Evolutionary conservation across 2,329 filamentous ascomycete genomes (phyloP).

Genomic region (Aspergillus sp.): DNA sequence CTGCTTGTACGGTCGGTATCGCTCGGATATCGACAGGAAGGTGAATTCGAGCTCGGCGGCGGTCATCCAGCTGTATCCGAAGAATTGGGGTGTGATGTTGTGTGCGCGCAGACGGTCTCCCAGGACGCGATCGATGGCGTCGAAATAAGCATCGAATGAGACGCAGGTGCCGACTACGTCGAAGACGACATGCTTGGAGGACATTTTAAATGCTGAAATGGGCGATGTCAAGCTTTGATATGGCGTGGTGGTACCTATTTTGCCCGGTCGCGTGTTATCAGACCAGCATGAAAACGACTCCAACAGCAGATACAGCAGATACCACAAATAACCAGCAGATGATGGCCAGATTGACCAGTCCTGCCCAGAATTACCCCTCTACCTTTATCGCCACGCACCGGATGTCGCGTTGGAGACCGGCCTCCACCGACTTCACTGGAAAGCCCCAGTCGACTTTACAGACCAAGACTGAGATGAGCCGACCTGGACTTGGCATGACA

Average conservation of each 20-base stretch:
- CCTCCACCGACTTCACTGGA: too few relatives aligned
- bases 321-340: too few relatives aligned
- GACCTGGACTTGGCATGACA: too few relatives aligned
- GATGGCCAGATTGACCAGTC: too few relatives aligned
- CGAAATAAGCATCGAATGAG: conserved; percentile 44
- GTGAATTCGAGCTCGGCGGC: conserved; percentile 48
- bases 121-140: conserved; percentile 37
- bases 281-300: too few relatives aligned
- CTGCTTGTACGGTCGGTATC: conserved; percentile 42
- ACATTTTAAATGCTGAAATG: neutral
- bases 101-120: conserved; percentile 35
- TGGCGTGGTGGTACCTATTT: too few relatives aligned
- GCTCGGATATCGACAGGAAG: conserved; percentile 43
- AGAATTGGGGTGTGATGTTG: conserved; percentile 37
- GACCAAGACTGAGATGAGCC: too few relatives aligned
- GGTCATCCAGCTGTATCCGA: conserved; percentile 48
- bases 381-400: neutral
- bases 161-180: conserved; percentile 54
- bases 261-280: too few relatives aligned
- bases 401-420: neutral
- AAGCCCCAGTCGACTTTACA: too few relatives aligned
- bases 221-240: too few relatives aligned
- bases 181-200: conserved; percentile 49
- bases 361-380: too few relatives aligned
- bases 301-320: too few relatives aligned